A percentile compares a stretch with the other conserved stretches of the same genome.
phyloP scores from a whole-genome alignment of 805 yeast genomes.

The Nakazawaea holstii region DNA sequence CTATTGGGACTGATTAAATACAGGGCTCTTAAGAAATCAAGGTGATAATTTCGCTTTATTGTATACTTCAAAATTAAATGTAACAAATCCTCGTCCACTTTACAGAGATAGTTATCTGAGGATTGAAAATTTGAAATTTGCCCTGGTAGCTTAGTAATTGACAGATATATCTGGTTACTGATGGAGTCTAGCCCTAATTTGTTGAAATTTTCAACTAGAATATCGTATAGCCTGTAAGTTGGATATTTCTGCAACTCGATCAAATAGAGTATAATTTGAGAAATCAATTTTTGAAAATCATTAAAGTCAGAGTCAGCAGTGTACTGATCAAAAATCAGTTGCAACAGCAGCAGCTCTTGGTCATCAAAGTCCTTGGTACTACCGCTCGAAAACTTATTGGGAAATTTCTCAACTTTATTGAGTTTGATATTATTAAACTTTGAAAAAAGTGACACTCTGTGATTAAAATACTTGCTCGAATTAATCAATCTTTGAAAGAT shows the following conservation, averaged over 20 bases:
- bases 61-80: neutral
- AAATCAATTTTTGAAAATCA: neutral
- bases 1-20: neutral
- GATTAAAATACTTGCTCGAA: slow-evolving; percentile 5
- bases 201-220: slow-evolving; percentile 6
- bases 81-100: neutral
- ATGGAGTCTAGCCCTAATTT: neutral
- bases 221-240: neutral
- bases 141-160: neutral
- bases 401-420: slow-evolving; percentile 2
- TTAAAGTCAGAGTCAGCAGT: neutral
- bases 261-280: neutral
- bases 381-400: neutral
- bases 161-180: slow-evolving; percentile 1
- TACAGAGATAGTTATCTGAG: slow-evolving; percentile 4
- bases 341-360: neutral
- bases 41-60: neutral
- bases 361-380: neutral
- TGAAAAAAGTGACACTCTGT: neutral
- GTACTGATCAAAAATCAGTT: neutral
- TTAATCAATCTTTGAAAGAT: neutral
- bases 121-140: slow-evolving; percentile 1
- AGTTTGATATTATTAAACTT: neutral
- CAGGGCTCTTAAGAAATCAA: neutral
- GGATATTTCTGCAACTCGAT: neutral